Evolutionary conservation across 208 protist species (phyloP).

Genomic region (Trypanosoma boissoni): DNA sequence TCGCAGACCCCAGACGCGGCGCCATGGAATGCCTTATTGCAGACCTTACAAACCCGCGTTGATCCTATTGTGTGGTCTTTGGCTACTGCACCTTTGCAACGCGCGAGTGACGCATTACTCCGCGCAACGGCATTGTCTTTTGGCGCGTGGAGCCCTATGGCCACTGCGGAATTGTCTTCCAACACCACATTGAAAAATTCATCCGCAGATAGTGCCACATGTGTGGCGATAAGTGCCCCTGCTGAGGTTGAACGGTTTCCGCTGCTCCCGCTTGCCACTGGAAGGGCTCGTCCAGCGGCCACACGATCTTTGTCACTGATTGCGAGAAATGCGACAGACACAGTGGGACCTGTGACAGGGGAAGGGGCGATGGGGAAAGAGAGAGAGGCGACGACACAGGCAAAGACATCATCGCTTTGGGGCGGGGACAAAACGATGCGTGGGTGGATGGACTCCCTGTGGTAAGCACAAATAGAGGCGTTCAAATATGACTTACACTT

Average conservation of each 20-base stretch:
- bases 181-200: not conserved
- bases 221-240: not conserved
- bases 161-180: not conserved
- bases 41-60: slow-evolving; percentile 14
- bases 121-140: slow-evolving; percentile 23
- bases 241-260: slow-evolving; percentile 12
- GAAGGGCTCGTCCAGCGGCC: not conserved
- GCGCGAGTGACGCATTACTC: slow-evolving; percentile 20
- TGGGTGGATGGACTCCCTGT: slow-evolving; percentile 21
- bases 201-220: not conserved
- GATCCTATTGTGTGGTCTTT: slow-evolving; percentile 25
- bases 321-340: not conserved
- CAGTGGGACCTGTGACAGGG: not conserved
- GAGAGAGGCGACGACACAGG: not conserved
- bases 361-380: not conserved
- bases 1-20: not conserved
- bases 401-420: not conserved
- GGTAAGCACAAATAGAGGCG: not conserved
- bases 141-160: slow-evolving; percentile 16
- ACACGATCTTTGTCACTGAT: not conserved
- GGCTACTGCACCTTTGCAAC: slow-evolving; percentile 5
- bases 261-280: slow-evolving; percentile 16
- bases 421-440: slow-evolving; percentile 4
- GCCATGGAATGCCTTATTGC: slow-evolving; percentile 5
- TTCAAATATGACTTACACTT: not conserved